These are phyloP conservation scores for Botryosphaeria dothidea DNA, from an alignment of 2,329 filamentous ascomycete species.

Conservation along the genomic window DNA sequence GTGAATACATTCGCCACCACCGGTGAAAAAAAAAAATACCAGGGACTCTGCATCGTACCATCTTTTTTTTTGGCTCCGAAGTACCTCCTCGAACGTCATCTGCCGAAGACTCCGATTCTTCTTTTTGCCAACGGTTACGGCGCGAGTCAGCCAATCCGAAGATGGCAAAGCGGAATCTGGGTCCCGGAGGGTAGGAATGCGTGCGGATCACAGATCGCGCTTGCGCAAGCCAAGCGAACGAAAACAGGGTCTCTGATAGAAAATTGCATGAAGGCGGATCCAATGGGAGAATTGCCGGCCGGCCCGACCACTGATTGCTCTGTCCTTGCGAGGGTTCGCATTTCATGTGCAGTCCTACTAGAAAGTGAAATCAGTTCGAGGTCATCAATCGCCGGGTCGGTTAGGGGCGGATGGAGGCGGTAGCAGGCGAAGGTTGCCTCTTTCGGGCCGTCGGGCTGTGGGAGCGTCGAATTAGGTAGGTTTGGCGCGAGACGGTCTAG, in stretches of 20 bases:
- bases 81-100: not conserved
- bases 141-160: not conserved
- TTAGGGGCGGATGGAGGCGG: not conserved
- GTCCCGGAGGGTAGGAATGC: not conserved
- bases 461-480: not conserved
- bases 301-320: too few relatives aligned
- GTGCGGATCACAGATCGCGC: not conserved
- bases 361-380: too few relatives aligned
- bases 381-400: not conserved
- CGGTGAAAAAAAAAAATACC: not conserved
- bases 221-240: slow-evolving; percentile 2
- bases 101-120: too few relatives aligned
- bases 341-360: too few relatives aligned
- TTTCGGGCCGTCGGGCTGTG: not conserved
- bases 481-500: not conserved
- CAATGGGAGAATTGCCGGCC: not conserved
- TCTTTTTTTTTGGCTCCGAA: not conserved
- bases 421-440: not conserved
- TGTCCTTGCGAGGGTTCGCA: too few relatives aligned
- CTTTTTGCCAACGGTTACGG: too few relatives aligned
- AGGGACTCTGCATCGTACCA: not conserved
- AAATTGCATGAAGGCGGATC: too few relatives aligned
- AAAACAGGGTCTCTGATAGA: not conserved
- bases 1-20: not conserved
- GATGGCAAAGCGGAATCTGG: not conserved